These are phyloP conservation scores for Arthroderma sp. DNA, from an alignment of 2,329 filamentous ascomycete genomes.

Conservation along the genomic window DNA sequence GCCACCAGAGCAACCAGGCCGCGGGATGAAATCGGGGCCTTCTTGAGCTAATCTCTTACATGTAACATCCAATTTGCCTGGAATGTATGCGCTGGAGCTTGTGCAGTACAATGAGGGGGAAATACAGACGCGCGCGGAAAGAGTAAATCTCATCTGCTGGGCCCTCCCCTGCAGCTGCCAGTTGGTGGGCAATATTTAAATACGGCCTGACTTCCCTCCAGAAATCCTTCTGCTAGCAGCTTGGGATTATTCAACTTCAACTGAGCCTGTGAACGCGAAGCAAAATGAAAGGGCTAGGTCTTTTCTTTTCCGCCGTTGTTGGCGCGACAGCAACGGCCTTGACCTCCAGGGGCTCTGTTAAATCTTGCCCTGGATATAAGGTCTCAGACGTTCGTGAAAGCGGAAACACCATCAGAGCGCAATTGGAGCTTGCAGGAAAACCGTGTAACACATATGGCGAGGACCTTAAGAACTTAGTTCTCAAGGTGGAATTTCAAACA, in stretches of 20 bases:
- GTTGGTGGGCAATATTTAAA: too few relatives aligned
- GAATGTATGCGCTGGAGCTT: too few relatives aligned
- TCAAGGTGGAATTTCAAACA: slow-evolving; percentile 45
- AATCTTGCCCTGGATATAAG: slow-evolving; percentile 12
- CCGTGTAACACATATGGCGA: slow-evolving; percentile 46
- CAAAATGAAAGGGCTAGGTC: not conserved
- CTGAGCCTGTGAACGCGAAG: not conserved
- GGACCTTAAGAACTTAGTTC: slow-evolving; percentile 39
- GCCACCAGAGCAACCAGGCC: too few relatives aligned
- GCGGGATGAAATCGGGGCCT: too few relatives aligned
- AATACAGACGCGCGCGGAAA: too few relatives aligned
- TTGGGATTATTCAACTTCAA: not conserved
- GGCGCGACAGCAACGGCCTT: not conserved
- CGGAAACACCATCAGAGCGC: slow-evolving; percentile 44
- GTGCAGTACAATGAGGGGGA: too few relatives aligned
- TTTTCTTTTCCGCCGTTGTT: slow-evolving; percentile 1
- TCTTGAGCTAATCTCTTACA: too few relatives aligned
- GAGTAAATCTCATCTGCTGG: too few relatives aligned
- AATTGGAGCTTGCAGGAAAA: slow-evolving; percentile 52
- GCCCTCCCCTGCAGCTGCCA: too few relatives aligned
- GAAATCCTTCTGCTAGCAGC: not conserved
- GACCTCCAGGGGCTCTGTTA: not conserved
- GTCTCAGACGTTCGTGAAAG: slow-evolving; percentile 7
- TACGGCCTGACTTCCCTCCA: not conserved
- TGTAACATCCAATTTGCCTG: too few relatives aligned